Evolutionary conservation across 768 basidiomycete genomes (phyloP).

Genomic region (Tricholoma sp.): DNA sequence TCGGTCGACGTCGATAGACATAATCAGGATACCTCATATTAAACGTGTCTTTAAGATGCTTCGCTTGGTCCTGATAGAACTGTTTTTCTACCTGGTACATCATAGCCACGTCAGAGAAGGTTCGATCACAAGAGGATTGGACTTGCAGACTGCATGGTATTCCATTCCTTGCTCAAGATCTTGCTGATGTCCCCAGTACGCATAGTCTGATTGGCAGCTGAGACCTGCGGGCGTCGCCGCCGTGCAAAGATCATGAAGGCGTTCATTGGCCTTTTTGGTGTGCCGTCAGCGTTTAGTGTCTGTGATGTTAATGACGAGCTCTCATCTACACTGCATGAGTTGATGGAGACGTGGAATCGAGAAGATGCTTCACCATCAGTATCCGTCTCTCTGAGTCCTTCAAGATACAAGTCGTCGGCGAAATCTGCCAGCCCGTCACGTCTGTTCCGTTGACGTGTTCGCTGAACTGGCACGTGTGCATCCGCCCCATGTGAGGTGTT

Average conservation of each 20-base stretch:
- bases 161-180: conserved; percentile 85
- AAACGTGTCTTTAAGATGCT: conserved; percentile 80
- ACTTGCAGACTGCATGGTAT: conserved; percentile 67
- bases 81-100: conserved; percentile 65
- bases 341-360: not conserved
- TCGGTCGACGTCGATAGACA: conserved; percentile 82
- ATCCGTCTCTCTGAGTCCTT: conserved; percentile 37
- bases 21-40: conserved; percentile 87
- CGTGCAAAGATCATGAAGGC: conserved; percentile 93
- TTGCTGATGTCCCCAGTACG: conserved; percentile 89
- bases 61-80: conserved; percentile 85
- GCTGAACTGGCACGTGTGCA: conserved; percentile 22
- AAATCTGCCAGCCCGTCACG: conserved; percentile 42
- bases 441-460: conserved; percentile 23
- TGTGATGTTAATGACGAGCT: conserved; percentile 60
- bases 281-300: conserved; percentile 81
- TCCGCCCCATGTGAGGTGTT: conserved; percentile 9
- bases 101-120: not conserved
- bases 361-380: conserved; percentile 36
- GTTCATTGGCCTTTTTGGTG: conserved; percentile 89
- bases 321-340: conserved; percentile 18
- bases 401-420: conserved; percentile 20
- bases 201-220: conserved; percentile 85
- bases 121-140: not conserved
- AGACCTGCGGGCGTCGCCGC: conserved; percentile 75